These are phyloP conservation scores for Rubus idaeus DNA, from an alignment of 306 rosid species.

Conservation along the genomic window DNA sequence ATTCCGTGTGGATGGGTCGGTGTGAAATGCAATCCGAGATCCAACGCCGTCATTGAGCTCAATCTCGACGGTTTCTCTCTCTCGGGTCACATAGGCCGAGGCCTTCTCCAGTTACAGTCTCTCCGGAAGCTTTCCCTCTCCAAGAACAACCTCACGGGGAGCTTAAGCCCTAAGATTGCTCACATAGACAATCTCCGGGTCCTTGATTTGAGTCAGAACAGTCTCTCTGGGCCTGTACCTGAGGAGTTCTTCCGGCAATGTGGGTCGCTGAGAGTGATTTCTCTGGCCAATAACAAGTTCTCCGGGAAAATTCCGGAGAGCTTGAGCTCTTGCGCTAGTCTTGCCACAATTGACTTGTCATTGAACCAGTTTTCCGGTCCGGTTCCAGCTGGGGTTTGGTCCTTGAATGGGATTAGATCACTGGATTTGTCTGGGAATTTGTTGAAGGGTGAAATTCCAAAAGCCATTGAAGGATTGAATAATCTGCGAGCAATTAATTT, in stretches of 20 bases:
- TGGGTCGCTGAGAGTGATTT: constrained; percentile 77
- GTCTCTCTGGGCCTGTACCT: constrained; percentile 66
- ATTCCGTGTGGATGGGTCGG: constrained; percentile 80
- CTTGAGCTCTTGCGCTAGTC: constrained; percentile 65
- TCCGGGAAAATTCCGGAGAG: constrained; percentile 68
- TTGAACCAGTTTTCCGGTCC: constrained; percentile 69
- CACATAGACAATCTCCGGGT: constrained; percentile 64
- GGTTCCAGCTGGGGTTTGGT: constrained; percentile 71
- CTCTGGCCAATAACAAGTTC: constrained; percentile 66
- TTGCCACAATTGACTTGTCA: constrained; percentile 63
- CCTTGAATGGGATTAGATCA: constrained; percentile 74
- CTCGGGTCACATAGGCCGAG: constrained; percentile 79
- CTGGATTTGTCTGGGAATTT: constrained; percentile 72
- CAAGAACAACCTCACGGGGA: constrained; percentile 78
- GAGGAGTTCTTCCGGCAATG: constrained; percentile 84
- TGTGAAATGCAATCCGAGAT: constrained; percentile 87
- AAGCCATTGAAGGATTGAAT: constrained; percentile 52
- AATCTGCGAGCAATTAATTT: constrained; percentile 65
- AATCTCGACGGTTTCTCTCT: constrained; percentile 77
- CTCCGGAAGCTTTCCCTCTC: constrained; percentile 70
- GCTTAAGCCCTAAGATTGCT: constrained; percentile 59
- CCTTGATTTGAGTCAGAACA: constrained; percentile 74
- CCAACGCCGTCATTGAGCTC: constrained; percentile 79
- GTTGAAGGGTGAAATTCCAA: constrained; percentile 69
- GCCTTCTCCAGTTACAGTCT: constrained; percentile 65